Evolutionary conservation across 768 basidiomycete species (phyloP).

Genomic region (Boletus tomentosulus): DNA sequence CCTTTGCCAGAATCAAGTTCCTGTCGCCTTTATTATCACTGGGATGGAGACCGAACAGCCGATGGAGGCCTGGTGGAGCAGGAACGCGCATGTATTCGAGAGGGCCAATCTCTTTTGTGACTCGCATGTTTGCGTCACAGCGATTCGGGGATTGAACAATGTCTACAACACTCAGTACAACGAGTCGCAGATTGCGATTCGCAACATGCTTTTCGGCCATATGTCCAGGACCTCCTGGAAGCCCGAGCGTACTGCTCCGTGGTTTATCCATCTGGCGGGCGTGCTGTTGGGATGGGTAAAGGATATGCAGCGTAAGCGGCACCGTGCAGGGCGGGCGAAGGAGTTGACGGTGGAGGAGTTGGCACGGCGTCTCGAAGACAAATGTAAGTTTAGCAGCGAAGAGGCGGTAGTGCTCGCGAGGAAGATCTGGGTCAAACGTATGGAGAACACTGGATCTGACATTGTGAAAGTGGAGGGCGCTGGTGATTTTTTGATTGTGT

Average conservation of each 20-base stretch:
- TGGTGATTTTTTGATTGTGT: not conserved
- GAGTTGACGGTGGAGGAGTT: slow-evolving; percentile 14
- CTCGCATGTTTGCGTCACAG: slow-evolving; percentile 39
- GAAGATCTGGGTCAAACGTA: slow-evolving; percentile 17
- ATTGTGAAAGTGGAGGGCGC: slow-evolving; percentile 6
- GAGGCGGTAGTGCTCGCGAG: slow-evolving; percentile 17
- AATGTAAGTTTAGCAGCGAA: slow-evolving; percentile 8
- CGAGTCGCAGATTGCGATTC: slow-evolving; percentile 28
- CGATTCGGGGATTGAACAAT: slow-evolving; percentile 21
- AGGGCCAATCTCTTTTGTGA: slow-evolving; percentile 12
- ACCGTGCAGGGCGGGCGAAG: not conserved
- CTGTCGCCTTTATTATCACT: slow-evolving; percentile 29
- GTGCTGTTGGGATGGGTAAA: slow-evolving; percentile 18
- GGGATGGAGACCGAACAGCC: slow-evolving; percentile 26
- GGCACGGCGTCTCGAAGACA: slow-evolving; percentile 10
- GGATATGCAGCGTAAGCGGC: slow-evolving; percentile 4
- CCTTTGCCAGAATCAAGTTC: slow-evolving; percentile 29
- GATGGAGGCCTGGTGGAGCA: slow-evolving; percentile 32
- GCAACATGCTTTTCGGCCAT: slow-evolving; percentile 15
- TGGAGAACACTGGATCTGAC: not conserved
- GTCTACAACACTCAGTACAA: slow-evolving; percentile 28
- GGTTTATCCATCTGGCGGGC: slow-evolving; percentile 22
- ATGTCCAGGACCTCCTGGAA: slow-evolving; percentile 19
- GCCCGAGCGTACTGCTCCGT: slow-evolving; percentile 9
- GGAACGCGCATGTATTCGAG: slow-evolving; percentile 30